A percentile compares a stretch with the other conserved stretches of the same genome.
These are phyloP conservation scores for Rhodosporidiobolus odoratus DNA, from an alignment of 768 basidiomycete species.

Conservation along the genomic window DNA sequence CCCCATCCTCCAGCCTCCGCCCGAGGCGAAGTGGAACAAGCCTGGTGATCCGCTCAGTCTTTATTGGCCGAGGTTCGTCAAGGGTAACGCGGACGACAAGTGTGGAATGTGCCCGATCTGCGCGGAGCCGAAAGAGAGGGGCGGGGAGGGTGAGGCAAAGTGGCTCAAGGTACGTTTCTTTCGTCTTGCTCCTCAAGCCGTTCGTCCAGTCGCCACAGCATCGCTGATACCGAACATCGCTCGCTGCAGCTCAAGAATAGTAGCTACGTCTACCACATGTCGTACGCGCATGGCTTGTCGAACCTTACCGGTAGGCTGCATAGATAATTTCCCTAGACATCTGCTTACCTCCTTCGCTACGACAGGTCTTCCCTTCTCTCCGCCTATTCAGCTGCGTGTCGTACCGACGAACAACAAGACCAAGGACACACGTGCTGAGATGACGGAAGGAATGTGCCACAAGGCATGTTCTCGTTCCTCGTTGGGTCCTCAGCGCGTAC, in stretches of 20 bases:
- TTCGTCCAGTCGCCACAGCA: neutral
- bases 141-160: conserved; percentile 59
- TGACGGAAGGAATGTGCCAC: conserved; percentile 72
- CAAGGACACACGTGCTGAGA: conserved; percentile 58
- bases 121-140: conserved; percentile 57
- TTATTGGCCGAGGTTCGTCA: conserved; percentile 72
- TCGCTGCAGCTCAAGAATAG: conserved; percentile 31
- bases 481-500: neutral
- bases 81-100: conserved; percentile 63
- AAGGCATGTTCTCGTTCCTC: conserved; percentile 37
- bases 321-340: neutral
- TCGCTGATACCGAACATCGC: neutral
- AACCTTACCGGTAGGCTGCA: conserved; percentile 27
- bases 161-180: conserved; percentile 60
- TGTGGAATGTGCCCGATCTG: conserved; percentile 75
- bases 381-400: conserved; percentile 61
- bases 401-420: conserved; percentile 49
- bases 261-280: conserved; percentile 39
- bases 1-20: conserved; percentile 16
- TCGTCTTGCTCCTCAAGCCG: neutral
- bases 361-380: conserved; percentile 64
- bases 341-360: neutral
- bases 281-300: conserved; percentile 35
- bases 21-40: conserved; percentile 36
- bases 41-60: conserved; percentile 56